Base-by-base conservation (phyloP, 352 stramenopile genomes). In the Pythium sukuiense region DNA sequence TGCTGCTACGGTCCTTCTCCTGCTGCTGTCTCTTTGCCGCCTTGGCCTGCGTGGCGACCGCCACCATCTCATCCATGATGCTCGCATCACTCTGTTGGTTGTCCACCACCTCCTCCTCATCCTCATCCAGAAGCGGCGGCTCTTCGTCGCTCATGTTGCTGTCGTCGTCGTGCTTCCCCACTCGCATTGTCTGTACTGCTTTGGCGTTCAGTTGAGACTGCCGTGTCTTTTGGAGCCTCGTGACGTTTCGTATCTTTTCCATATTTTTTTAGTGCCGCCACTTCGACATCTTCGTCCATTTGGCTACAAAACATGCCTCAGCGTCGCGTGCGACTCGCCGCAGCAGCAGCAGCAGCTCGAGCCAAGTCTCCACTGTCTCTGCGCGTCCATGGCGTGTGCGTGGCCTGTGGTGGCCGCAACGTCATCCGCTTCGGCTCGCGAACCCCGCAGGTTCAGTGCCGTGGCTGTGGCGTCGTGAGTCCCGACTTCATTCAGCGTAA, bases 41-140 rank as follows among this genome's bases (percentile, higher is more conserved):
- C 58, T 83, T 88, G 13, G 85, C 85, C 14, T 69, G 61, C 54
- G 78, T 74, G n/a, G 77, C 81, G 14, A 81, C 65, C 16, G 57
- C 65, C 18, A 94, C 32, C 76, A 94, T 94, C 41, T 94, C 83
- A 61, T 90, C 79, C 85, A 94, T 94, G 52, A 92, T 65, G 46
- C 69, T 92, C 35, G 29, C 11, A 2, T 80, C 73, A 55, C 71
- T 49, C 2, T 63, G 35, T 9, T 87, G 78, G 55, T 82, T 87
- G 65, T 73, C 64, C 18, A 37, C 26, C 3, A 8, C 54, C 13
- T 26, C 32, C 12, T 50, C 56, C 26, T 62, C 32, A 2, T 61
- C 61, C 0, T 65, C 59, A 0, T 70, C 66, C 26, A 89, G 63
- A 55, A 82, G 66, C 41, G 81, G 81, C 7, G 80, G 80, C 52